Evolutionary conservation across 2,329 filamentous ascomycete species (phyloP).

Genomic region (Didymella keratinophila): DNA sequence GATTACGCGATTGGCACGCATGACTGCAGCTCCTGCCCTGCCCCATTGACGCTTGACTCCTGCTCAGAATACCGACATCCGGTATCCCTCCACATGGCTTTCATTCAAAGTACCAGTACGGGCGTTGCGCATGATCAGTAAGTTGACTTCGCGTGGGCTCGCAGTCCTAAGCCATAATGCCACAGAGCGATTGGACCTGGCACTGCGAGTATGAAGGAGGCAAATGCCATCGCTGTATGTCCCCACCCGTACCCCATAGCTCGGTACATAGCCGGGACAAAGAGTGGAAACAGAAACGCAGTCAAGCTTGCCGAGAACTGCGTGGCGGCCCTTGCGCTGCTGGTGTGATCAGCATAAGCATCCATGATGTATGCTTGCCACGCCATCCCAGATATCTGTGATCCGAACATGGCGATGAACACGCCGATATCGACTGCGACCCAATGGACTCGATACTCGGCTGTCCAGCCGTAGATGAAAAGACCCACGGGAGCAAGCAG

Average conservation of each 20-base stretch:
- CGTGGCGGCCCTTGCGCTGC: constrained; percentile 30
- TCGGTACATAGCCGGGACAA: constrained; percentile 47
- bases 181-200: constrained; percentile 56
- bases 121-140: background rate
- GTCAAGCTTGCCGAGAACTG: constrained; percentile 33
- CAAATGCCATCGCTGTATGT: constrained; percentile 40
- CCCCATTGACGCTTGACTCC: background rate
- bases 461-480: constrained; percentile 41
- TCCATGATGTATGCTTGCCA: constrained; percentile 69
- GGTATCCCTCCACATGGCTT: background rate
- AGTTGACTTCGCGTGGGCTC: constrained; percentile 14
- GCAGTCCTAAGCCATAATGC: constrained; percentile 52
- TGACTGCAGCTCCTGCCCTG: background rate
- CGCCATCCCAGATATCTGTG: constrained; percentile 48
- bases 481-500: constrained; percentile 33
- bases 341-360: constrained; percentile 55
- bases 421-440: constrained; percentile 59
- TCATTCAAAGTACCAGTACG: background rate
- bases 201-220: constrained; percentile 37
- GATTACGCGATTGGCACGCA: background rate
- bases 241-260: constrained; percentile 51
- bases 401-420: constrained; percentile 52
- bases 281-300: constrained; percentile 48
- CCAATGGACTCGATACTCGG: constrained; percentile 34
- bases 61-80: background rate